These are phyloP conservation scores for Talaromyces albobiverticillius DNA, from an alignment of 2,329 filamentous ascomycete genomes.

Conservation along the genomic window DNA sequence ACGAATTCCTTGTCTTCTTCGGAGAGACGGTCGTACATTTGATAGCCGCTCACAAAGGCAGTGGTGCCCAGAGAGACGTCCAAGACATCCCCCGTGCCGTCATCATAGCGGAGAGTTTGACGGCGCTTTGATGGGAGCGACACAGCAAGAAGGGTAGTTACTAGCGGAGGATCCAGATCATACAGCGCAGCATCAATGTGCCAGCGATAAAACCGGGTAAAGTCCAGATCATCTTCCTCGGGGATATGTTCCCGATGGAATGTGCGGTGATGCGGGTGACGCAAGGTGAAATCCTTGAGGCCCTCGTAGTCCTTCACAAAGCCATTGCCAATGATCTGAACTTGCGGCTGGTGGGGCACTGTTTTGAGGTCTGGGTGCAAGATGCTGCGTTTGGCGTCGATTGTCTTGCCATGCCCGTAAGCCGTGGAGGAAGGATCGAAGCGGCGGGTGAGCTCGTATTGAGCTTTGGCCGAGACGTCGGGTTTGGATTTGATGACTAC, in stretches of 20 bases:
- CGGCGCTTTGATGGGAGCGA: constrained; percentile 64
- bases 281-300: constrained; percentile 63
- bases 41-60: constrained; percentile 69
- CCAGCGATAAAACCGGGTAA: constrained; percentile 69
- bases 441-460: constrained; percentile 69
- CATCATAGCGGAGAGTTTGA: constrained; percentile 70
- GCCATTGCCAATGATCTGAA: constrained; percentile 78
- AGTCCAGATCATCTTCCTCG: constrained; percentile 56
- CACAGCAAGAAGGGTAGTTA: constrained; percentile 72
- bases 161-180: constrained; percentile 69
- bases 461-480: constrained; percentile 63
- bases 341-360: constrained; percentile 74
- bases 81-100: constrained; percentile 64
- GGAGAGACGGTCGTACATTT: constrained; percentile 67
- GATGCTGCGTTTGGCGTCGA: constrained; percentile 64
- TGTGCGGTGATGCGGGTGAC: constrained; percentile 73
- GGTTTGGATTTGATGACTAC: constrained; percentile 68
- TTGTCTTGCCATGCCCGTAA: constrained; percentile 74
- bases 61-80: constrained; percentile 72
- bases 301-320: constrained; percentile 68
- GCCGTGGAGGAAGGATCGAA: constrained; percentile 66
- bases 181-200: constrained; percentile 79
- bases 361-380: constrained; percentile 79
- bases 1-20: constrained; percentile 66
- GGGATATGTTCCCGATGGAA: constrained; percentile 68